Conservation (phyloP, 371 early-diverging fungal genomes). For the Mucor circinelloides region DNA sequence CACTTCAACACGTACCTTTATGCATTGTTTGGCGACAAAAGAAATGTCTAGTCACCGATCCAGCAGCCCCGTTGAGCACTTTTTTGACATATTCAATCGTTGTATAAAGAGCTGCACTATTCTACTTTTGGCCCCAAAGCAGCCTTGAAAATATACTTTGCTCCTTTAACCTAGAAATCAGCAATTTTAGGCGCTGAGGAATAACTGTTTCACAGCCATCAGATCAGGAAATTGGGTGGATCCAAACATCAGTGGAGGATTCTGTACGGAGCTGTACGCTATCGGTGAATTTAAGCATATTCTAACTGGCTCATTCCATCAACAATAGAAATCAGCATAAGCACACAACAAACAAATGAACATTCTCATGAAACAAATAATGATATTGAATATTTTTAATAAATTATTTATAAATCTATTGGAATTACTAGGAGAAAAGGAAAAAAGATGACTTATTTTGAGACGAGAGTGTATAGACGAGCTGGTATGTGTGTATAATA, state of each 20-base stretch:
- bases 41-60: background rate
- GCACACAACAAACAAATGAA: background rate
- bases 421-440: background rate
- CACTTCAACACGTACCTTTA: background rate
- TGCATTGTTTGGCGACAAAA: background rate
- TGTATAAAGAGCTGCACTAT: too few species aligned
- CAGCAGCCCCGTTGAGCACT: too few species aligned
- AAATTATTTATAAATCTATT: conserved; percentile 9
- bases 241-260: too few species aligned
- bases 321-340: background rate
- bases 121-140: too few species aligned
- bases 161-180: too few species aligned
- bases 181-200: too few species aligned
- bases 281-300: background rate
- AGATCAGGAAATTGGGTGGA: too few species aligned
- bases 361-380: conserved; percentile 10
- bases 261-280: too few species aligned
- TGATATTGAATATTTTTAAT: conserved; percentile 4
- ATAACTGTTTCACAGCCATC: too few species aligned
- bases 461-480: background rate
- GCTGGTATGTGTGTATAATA: background rate
- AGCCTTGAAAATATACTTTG: too few species aligned
- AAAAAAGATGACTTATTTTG: background rate
- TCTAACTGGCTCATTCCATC: background rate
- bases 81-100: too few species aligned